phyloP scores from a whole-genome alignment of 176 grass and related monocot species.

The Bonia amplexicaulis region DNA sequence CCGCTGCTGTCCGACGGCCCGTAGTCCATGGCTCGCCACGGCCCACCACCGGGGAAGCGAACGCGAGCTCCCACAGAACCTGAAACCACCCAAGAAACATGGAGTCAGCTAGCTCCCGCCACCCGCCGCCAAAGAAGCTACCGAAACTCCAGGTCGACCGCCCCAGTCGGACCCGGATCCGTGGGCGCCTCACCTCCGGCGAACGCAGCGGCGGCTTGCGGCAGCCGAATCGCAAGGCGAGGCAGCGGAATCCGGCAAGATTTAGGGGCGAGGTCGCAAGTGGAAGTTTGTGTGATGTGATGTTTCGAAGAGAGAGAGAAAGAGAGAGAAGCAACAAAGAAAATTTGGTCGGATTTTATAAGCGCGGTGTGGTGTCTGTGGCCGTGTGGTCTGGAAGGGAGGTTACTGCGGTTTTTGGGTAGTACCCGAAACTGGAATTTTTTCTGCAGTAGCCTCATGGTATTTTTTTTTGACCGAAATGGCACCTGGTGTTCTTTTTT shows the following conservation, averaged over 20 bases:
- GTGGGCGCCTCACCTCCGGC: constrained; percentile 18
- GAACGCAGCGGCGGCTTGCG: not conserved
- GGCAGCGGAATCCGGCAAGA: constrained; percentile 34
- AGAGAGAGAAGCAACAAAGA: not conserved
- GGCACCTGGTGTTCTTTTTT: too few relatives aligned
- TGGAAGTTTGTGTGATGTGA: not conserved
- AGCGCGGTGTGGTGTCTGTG: not conserved
- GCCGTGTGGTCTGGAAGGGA: too few relatives aligned
- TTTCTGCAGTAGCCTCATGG: too few relatives aligned
- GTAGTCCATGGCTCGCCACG: constrained; percentile 50
- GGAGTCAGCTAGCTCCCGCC: not conserved
- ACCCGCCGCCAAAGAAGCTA: not conserved
- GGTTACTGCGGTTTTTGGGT: too few relatives aligned
- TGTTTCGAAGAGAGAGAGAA: not conserved
- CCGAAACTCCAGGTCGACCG: not conserved
- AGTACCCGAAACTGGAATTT: too few relatives aligned
- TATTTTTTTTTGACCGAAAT: too few relatives aligned
- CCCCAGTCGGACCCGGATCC: not conserved
- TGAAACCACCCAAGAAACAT: constrained; percentile 12
- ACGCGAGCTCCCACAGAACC: not conserved
- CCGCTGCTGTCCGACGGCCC: constrained; percentile 74
- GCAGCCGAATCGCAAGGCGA: not conserved
- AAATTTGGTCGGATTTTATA: constrained; percentile 22
- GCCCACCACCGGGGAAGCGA: not conserved
- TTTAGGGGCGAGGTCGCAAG: not conserved